A percentile compares a stretch with the other conserved stretches of the same genome.
These are phyloP conservation scores for Russula earlei DNA, from an alignment of 768 basidiomycete genomes.

Conservation along the genomic window DNA sequence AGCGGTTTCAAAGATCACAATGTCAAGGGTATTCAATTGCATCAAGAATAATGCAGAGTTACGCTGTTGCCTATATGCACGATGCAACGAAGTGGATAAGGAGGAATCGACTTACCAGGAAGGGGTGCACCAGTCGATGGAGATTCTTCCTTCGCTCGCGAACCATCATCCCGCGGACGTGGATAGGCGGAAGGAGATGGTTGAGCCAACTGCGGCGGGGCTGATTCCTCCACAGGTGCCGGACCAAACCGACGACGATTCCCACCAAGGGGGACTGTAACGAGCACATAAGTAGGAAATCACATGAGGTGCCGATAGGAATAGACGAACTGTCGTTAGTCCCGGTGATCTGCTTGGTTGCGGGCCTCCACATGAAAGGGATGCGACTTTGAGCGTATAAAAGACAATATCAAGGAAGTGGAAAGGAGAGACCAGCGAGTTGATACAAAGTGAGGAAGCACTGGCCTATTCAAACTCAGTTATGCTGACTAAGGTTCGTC, in stretches of 20 bases:
- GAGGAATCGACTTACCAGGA: constrained; percentile 55
- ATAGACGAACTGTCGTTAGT: constrained; percentile 80
- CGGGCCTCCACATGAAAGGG: constrained; percentile 73
- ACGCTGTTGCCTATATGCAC: constrained; percentile 19
- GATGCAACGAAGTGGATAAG: constrained; percentile 24
- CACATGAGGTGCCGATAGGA: neutral
- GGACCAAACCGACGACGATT: constrained; percentile 88
- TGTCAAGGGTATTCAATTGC: constrained; percentile 1
- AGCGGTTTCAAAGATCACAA: constrained; percentile 11
- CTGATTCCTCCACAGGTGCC: constrained; percentile 69
- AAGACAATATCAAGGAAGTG: constrained; percentile 16
- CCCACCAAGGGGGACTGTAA: constrained; percentile 58
- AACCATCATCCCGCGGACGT: constrained; percentile 44
- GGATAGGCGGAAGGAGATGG: constrained; percentile 83
- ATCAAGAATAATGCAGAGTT: constrained; percentile 5
- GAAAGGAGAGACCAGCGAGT: constrained; percentile 17
- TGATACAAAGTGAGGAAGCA: constrained; percentile 6
- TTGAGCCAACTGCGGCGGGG: constrained; percentile 78
- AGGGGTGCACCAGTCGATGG: constrained; percentile 43
- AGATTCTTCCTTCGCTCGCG: constrained; percentile 50
- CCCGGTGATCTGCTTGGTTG: constrained; percentile 82
- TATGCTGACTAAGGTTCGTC: constrained; percentile 6
- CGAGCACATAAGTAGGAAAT: constrained; percentile 1
- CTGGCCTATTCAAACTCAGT: constrained; percentile 18
- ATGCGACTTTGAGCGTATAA: constrained; percentile 1